Evolutionary conservation across 495 filamentous ascomycete genomes (phyloP).

Genomic region (Barbatosphaeria neglecta): DNA sequence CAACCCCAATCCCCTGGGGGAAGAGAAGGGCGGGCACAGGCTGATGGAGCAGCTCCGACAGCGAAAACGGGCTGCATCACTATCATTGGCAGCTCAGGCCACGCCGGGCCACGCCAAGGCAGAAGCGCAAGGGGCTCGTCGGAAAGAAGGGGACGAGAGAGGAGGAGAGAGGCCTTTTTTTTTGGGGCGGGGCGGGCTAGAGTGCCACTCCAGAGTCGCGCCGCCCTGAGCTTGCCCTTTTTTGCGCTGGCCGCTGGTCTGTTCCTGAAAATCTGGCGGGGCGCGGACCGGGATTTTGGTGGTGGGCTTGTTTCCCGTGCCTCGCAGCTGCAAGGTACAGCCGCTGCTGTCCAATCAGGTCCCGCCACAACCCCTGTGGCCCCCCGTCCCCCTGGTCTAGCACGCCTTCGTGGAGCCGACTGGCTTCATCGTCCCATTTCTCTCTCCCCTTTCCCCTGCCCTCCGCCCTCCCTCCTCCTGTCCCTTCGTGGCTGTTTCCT

Average conservation of each 20-base stretch:
- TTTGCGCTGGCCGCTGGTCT: neutral
- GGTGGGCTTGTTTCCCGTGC: neutral
- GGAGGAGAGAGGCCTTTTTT: too few relatives aligned
- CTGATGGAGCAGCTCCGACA: too few relatives aligned
- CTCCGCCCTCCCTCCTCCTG: neutral
- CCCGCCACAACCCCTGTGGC: neutral
- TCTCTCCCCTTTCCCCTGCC: neutral
- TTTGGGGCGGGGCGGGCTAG: neutral
- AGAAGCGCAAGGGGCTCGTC: too few relatives aligned
- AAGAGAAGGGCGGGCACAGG: too few relatives aligned
- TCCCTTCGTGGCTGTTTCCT: too few relatives aligned
- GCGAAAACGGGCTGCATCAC: too few relatives aligned
- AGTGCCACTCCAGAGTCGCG: too few relatives aligned
- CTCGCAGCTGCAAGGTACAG: constrained; percentile 2
- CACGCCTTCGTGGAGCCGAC: neutral
- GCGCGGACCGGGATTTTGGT: neutral
- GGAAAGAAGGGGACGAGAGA: too few relatives aligned
- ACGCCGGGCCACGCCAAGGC: too few relatives aligned
- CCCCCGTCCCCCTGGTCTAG: neutral
- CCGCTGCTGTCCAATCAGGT: neutral
- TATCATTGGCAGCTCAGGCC: too few relatives aligned
- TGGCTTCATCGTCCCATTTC: neutral
- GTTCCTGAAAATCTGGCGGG: neutral
- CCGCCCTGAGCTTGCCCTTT: too few relatives aligned
- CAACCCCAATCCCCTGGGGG: too few relatives aligned